Evolutionary conservation across 2,329 filamentous ascomycete genomes (phyloP), one percentile per base, ranked within the genome.

Genomic region (Colletotrichum siamense): DNA sequence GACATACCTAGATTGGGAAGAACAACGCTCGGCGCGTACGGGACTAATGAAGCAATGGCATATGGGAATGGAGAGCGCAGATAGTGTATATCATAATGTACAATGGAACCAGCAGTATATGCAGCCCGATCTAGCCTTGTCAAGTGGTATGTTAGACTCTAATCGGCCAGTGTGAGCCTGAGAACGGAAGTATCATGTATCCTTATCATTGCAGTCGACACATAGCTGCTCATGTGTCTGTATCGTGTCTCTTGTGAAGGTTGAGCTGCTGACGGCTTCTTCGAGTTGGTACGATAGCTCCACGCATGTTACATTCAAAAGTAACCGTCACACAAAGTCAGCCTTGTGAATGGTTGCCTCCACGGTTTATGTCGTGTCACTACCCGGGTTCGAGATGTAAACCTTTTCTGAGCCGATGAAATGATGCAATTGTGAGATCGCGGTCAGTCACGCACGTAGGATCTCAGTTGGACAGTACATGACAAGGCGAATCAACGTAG

Each of bases 31-130:
- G 34, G 65, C 63, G 52, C 26, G 52, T 64, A 49, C 59, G 49
- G 57, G 24, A 36, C 59, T 76, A 65, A 73, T 39, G 71, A 74
- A 59, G 64, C 59, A 61, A 74, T 57, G 59, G 74, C 26, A 52
- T 9, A 61, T 61, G 36, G 65, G 49, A 59, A 65, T 59, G 64
- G 57, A 69, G 74, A 76, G 71, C 74, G 49, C 30, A 74, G 71
- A 69, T 74, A 44, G 74, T 76, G 71, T 76, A 74, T 73, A 69
- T 64, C 49, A 73, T 76, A 74, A 76, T 66, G 71, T 76, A 76
- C 64, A 76, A 66, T 74, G 32, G 72, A 69, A 65, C 32, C 26
- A 73, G 61, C 39, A 61, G 52, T 39, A 9, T 15, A 44, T 63
- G 18, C 44, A 52, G 39, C 57, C 32, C 15, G 18, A n/a, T 12